Evolutionary conservation across 1,284 basidiomycete genomes (phyloP).

Genomic region (Tilletia horrida): DNA sequence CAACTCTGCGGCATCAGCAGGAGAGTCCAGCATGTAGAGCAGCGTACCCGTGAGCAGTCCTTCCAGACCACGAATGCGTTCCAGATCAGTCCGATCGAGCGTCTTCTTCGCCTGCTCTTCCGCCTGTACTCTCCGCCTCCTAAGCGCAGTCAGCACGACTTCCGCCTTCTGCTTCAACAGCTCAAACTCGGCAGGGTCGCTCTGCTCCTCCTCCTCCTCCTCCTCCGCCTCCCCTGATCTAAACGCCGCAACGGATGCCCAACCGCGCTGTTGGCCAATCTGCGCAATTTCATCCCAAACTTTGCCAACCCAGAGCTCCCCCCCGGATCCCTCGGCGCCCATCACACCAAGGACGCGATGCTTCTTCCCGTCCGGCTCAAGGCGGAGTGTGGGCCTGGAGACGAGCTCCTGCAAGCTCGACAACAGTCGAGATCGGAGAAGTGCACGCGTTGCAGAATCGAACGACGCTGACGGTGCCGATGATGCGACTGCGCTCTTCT

Average conservation of each 20-base stretch:
- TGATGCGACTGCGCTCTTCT: constrained; percentile 49
- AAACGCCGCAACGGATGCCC: not conserved
- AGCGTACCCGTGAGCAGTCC: constrained; percentile 37
- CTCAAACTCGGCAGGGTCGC: constrained; percentile 65
- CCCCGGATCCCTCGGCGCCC: constrained; percentile 61
- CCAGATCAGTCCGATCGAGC: constrained; percentile 26
- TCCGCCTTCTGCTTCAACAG: constrained; percentile 34
- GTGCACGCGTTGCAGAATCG: constrained; percentile 56
- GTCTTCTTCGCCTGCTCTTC: constrained; percentile 28
- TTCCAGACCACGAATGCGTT: constrained; percentile 38
- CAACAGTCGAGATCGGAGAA: constrained; percentile 70
- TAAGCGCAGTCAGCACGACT: constrained; percentile 28
- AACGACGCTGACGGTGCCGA: not conserved
- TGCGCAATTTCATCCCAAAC: constrained; percentile 64
- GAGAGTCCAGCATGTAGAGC: constrained; percentile 56
- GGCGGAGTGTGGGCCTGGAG: constrained; percentile 58
- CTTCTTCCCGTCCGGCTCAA: constrained; percentile 57
- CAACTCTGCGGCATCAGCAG: constrained; percentile 55
- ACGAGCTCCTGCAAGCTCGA: constrained; percentile 73
- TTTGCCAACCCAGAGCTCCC: constrained; percentile 75
- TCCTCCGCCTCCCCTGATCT: not conserved
- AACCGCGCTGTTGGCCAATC: constrained; percentile 58
- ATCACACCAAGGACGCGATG: constrained; percentile 63
- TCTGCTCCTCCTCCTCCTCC: constrained; percentile 33
- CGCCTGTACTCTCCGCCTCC: constrained; percentile 31